Conservation (phyloP, 2,329 filamentous ascomycete genomes). For the Fusarium sublunatum region DNA sequence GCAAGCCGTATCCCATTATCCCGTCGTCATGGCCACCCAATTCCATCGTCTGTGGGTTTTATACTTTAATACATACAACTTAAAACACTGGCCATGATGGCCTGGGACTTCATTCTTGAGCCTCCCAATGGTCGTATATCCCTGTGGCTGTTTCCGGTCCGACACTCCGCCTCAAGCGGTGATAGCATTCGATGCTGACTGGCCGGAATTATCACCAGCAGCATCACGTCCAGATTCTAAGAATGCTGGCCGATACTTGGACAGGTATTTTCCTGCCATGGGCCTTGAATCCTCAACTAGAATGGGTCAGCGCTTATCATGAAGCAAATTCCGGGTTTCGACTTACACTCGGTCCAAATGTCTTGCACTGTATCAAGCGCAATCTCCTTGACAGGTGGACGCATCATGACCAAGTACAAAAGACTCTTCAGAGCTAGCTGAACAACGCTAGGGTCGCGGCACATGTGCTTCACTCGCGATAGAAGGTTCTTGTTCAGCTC, state of each 20-base stretch:
- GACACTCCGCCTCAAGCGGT: slow-evolving; percentile 42
- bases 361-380: slow-evolving; percentile 74
- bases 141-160: neutral
- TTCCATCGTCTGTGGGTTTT: slow-evolving; percentile 12
- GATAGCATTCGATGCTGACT: slow-evolving; percentile 46
- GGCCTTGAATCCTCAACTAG: slow-evolving; percentile 71
- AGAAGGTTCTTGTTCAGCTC: slow-evolving; percentile 79
- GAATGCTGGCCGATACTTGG: slow-evolving; percentile 69
- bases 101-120: neutral
- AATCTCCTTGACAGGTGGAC: slow-evolving; percentile 71
- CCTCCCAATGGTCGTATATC: neutral
- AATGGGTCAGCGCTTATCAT: slow-evolving; percentile 31
- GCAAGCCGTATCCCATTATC: slow-evolving; percentile 6
- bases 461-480: slow-evolving; percentile 75
- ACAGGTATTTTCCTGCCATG: slow-evolving; percentile 71
- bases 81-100: neutral
- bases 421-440: slow-evolving; percentile 72
- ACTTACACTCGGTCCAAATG: slow-evolving; percentile 74
- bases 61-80: slow-evolving; percentile 20
- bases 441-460: slow-evolving; percentile 73
- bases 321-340: neutral
- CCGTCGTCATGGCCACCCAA: slow-evolving; percentile 15
- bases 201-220: slow-evolving; percentile 34
- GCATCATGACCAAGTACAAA: slow-evolving; percentile 74
- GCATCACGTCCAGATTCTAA: slow-evolving; percentile 49